Evolutionary conservation across 164 flowering plant species (phyloP).

Genomic region (Cinnamomum micranthum): DNA sequence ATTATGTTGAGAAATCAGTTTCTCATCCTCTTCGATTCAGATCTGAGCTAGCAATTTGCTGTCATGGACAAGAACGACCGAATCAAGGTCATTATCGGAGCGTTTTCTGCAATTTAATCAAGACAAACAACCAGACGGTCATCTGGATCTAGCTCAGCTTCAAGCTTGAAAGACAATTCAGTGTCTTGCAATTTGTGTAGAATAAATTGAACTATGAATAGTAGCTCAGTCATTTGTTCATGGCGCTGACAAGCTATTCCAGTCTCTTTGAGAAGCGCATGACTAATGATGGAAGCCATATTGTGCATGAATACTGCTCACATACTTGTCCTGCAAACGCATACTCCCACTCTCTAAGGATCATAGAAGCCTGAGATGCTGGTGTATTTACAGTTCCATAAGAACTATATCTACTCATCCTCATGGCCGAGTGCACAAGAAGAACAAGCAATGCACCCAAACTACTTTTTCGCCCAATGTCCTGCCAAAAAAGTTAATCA

Average conservation of each 20-base stretch:
- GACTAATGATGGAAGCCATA: constrained; percentile 87
- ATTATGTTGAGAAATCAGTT: too few relatives aligned
- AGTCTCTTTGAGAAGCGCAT: constrained; percentile 37
- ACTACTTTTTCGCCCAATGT: constrained; percentile 53
- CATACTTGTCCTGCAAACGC: constrained; percentile 52
- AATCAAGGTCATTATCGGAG: too few relatives aligned
- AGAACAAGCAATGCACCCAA: constrained; percentile 65
- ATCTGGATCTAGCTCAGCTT: constrained; percentile 45
- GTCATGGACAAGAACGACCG: too few relatives aligned
- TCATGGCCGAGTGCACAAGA: constrained; percentile 62
- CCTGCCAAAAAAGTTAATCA: constrained; percentile 35
- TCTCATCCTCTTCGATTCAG: too few relatives aligned
- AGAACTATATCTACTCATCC: constrained; percentile 23
- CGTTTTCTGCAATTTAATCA: neutral
- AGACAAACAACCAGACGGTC: constrained; percentile 49
- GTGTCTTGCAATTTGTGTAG: constrained; percentile 65
- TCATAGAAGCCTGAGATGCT: constrained; percentile 15
- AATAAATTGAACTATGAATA: constrained; percentile 46
- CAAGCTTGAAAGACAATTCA: constrained; percentile 55
- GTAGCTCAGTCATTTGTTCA: constrained; percentile 35
- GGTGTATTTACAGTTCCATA: constrained; percentile 7
- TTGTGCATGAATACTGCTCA: constrained; percentile 69
- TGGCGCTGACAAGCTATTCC: constrained; percentile 17
- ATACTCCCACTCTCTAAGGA: constrained; percentile 65
- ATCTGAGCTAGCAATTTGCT: too few relatives aligned